phyloP scores from a whole-genome alignment of 2,329 filamentous ascomycete genomes.

The Didymellaceae sp. region DNA sequence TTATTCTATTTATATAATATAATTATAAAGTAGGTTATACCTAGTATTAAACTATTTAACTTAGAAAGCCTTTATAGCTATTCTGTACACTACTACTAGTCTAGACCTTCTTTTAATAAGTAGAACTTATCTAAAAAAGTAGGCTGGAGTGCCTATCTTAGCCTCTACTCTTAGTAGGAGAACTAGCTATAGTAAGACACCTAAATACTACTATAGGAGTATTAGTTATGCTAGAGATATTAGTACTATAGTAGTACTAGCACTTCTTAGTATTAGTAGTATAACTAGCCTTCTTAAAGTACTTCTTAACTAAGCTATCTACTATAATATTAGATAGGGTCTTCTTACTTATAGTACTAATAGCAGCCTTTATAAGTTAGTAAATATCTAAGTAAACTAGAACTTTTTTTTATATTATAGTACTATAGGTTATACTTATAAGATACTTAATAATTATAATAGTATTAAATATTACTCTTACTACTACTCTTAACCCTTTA shows the following conservation, averaged over 20 bases:
- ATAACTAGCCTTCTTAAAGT: not conserved
- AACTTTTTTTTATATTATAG: not conserved
- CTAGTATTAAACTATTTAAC: not conserved
- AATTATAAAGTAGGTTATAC: not conserved
- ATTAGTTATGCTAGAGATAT: not conserved
- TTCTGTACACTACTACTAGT: not conserved
- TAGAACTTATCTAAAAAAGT: not conserved
- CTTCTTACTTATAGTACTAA: not conserved
- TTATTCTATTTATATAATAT: not conserved
- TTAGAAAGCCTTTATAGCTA: conserved; percentile 1
- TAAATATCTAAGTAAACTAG: not conserved
- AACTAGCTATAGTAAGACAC: not conserved
- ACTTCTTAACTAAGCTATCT: not conserved
- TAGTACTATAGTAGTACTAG: conserved; percentile 3
- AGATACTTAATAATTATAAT: not conserved
- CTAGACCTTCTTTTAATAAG: not conserved
- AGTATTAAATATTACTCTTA: not conserved
- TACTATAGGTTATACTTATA: not conserved
- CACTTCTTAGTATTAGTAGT: conserved; percentile 4
- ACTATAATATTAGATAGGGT: not conserved
- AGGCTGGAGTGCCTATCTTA: not conserved
- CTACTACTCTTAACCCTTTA: not conserved
- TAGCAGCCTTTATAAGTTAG: not conserved
- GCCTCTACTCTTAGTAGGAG: not conserved
- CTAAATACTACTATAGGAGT: not conserved